Base-by-base conservation (phyloP, 2,329 filamentous ascomycete species). In the Septoria petroselini region DNA sequence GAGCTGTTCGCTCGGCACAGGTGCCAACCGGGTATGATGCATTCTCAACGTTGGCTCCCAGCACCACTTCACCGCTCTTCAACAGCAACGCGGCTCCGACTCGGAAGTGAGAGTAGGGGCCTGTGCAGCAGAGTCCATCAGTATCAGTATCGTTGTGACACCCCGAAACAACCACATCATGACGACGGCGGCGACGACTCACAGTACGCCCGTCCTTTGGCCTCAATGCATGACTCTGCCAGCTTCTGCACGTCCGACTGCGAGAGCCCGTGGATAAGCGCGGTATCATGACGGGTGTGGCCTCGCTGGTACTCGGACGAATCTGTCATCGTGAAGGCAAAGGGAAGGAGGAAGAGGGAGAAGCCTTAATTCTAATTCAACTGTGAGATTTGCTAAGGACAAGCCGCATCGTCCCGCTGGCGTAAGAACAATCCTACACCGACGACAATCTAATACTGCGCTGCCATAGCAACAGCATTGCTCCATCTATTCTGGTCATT, bases 1-100 rank as follows among this genome's bases (percentile, higher is more conserved):
- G 77, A 1, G 88, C 90, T n/a, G 91, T 88, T 51, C 91, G 78
- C 77, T 98, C 93, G 11, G 93, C 93, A 70, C 93, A 97, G 2
- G 88, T 94, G n/a, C 89, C 89, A 4, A 96, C 91, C 0, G 93
- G 91, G 67, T 95, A 97, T 21, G 86, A 76, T 1, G 89, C 91
- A 67, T 97, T 96, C 73, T 98, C 93, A 54, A 97, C 83, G 67
- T 95, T 95, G 55, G 88, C 90, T 47, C 93, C 93, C 38, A 60
- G 55, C 3, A 79, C 74, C 50, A 90, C 76, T 59, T 77, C 51
- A 19, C 66, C 67, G 34, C 59, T 60, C 15, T 58, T 60, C 25
- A 81, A 77, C 54, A 97, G 82, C 53, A 97, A 71, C 27, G 86
- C 84, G 41, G 87, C 85, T 55, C 93, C 93, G 55, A 98, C 93